Evolutionary conservation across 1,139 yeast genomes (phyloP).

Genomic region (Diutina scorzettiae): DNA sequence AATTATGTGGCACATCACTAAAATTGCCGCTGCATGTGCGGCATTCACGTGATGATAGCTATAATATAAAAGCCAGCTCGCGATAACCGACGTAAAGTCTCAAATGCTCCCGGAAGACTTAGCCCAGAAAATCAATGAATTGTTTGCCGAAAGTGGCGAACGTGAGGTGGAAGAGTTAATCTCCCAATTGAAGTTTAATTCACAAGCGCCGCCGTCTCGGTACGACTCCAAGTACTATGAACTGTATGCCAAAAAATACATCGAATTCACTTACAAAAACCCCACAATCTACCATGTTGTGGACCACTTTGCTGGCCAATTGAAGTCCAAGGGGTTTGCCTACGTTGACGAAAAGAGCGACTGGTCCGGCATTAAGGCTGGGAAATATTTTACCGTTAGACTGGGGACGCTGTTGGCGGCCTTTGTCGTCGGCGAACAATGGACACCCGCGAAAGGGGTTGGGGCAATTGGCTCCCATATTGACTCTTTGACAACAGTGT

Average conservation of each 20-base stretch:
- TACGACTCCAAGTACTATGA: slow-evolving; percentile 14
- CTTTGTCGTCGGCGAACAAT: background rate
- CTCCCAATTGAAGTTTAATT: background rate
- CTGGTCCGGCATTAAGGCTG: slow-evolving; percentile 30
- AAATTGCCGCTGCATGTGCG: no score
- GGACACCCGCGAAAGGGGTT: background rate
- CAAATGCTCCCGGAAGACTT: background rate
- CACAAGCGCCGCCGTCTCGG: background rate
- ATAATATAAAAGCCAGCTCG: no score
- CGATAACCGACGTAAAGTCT: no score
- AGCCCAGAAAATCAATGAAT: background rate
- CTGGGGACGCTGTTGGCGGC: slow-evolving; percentile 35
- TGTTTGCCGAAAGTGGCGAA: background rate
- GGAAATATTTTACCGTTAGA: slow-evolving; percentile 44
- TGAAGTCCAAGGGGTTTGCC: slow-evolving; percentile 39
- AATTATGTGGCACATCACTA: no score
- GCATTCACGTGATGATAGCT: no score
- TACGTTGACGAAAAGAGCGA: slow-evolving; percentile 39
- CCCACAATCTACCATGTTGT: slow-evolving; percentile 59
- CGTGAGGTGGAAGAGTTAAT: background rate
- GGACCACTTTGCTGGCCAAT: slow-evolving; percentile 25
- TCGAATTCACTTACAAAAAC: slow-evolving; percentile 44
- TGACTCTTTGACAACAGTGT: slow-evolving; percentile 1
- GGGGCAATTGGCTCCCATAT: slow-evolving; percentile 5
- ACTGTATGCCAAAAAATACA: slow-evolving; percentile 34